Percentiles rank a stretch among this genome's conserved stretches.
Conservation (phyloP, 495 filamentous ascomycete genomes). For the Hypoxylon crocopeplum region DNA sequence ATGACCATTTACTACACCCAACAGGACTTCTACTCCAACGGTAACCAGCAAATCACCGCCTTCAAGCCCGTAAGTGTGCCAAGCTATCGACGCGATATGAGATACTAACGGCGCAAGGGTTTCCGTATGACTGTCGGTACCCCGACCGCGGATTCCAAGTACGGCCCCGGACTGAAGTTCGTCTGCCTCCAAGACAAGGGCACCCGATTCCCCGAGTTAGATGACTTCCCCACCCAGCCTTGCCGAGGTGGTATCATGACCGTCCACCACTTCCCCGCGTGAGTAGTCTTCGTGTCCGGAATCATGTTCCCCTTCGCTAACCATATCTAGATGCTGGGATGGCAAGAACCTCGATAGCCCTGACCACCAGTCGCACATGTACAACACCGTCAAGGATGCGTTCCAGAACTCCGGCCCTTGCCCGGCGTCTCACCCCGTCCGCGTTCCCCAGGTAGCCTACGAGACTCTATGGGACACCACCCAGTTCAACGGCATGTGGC, state of each 20-base stretch:
- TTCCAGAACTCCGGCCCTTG: constrained; percentile 54
- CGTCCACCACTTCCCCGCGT: constrained; percentile 62
- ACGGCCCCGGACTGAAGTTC: constrained; percentile 52
- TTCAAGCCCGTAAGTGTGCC: constrained; percentile 53
- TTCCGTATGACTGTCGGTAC: constrained; percentile 63
- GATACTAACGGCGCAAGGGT: constrained; percentile 42
- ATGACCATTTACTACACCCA: constrained; percentile 64
- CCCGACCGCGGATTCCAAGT: constrained; percentile 44
- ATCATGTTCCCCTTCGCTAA: not conserved
- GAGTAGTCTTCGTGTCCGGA: constrained; percentile 14
- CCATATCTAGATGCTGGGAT: constrained; percentile 58
- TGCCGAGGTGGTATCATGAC: constrained; percentile 60
- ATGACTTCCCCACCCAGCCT: constrained; percentile 54
- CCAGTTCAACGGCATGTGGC: constrained; percentile 55
- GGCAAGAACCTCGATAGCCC: constrained; percentile 64
- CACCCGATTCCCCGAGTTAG: constrained; percentile 54
- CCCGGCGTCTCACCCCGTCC: constrained; percentile 55
- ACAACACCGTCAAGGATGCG: constrained; percentile 53
- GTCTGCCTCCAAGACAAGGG: constrained; percentile 55
- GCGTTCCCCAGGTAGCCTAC: constrained; percentile 58
- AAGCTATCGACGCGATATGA: not conserved
- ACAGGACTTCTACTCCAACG: constrained; percentile 54
- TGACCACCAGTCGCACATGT: constrained; percentile 64
- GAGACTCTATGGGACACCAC: constrained; percentile 61
- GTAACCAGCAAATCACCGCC: constrained; percentile 55